phyloP scores from a whole-genome alignment of 1,284 basidiomycete species.

The Ustilago crameri region DNA sequence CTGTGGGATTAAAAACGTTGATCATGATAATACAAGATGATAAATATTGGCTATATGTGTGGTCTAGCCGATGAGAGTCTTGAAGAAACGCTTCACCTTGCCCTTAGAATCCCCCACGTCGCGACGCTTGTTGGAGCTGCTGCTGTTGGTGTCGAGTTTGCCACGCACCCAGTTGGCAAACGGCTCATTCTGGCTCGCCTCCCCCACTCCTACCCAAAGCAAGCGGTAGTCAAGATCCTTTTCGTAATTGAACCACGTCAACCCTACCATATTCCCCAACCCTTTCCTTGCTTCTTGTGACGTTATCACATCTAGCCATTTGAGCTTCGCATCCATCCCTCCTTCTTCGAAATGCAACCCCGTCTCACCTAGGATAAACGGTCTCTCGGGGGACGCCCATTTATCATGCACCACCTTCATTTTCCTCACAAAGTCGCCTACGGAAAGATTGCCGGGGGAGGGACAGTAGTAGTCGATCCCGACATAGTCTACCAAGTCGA shows the following conservation, averaged over 20 bases:
- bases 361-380: slow-evolving; percentile 38
- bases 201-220: slow-evolving; percentile 3
- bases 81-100: slow-evolving; percentile 29
- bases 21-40: not conserved
- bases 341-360: slow-evolving; percentile 32
- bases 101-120: not conserved
- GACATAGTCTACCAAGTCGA: slow-evolving; percentile 26
- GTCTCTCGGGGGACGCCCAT: slow-evolving; percentile 3
- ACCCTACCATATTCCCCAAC: slow-evolving; percentile 11
- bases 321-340: slow-evolving; percentile 12
- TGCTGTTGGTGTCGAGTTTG: not conserved
- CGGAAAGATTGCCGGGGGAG: slow-evolving; percentile 6
- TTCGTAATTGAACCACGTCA: slow-evolving; percentile 47
- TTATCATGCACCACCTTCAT: slow-evolving; percentile 31
- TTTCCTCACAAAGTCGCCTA: slow-evolving; percentile 25
- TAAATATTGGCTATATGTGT: not conserved
- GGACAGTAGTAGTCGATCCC: slow-evolving; percentile 50
- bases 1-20: slow-evolving; percentile 80
- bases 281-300: slow-evolving; percentile 6
- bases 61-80: slow-evolving; percentile 23
- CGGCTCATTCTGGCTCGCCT: not conserved
- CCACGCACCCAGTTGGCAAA: slow-evolving; percentile 9
- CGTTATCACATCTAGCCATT: slow-evolving; percentile 24
- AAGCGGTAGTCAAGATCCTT: slow-evolving; percentile 40
- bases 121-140: not conserved